Evolutionary conservation across 805 yeast species (phyloP), one percentile per base, ranked within the genome.

Genomic region (Wickerhamomyces tratensis): DNA sequence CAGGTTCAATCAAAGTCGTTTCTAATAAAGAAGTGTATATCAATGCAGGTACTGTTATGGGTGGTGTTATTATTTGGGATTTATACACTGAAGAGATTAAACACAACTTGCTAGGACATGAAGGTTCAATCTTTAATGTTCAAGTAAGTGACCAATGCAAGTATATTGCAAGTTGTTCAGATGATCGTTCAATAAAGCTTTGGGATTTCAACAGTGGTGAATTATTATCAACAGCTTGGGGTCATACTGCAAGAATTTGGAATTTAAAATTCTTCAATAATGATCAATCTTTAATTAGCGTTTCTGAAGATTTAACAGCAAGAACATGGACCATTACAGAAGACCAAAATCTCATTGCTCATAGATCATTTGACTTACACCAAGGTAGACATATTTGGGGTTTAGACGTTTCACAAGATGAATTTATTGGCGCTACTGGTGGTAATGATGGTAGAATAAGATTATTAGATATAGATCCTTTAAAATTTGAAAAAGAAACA

Each of bases 241-340:
- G 98, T 12, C 98, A 93, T 57, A 81, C 84, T 1, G 91, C 98
- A 0, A 74, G 98, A 56, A 89, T 93, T 36, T 93, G 98, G 98
- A 73, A 75, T 37, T 64, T 91, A 38, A 69, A 69, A 40, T 86
- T 86, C 55, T 73, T 66, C 44, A 63, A 64, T 6, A 50, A 59
- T 14, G 61, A 61, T 38, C 55, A 49, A 6, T 59, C 64, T 6
- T 51, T 80, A 1, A 65, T 86, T 13, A 78, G 94, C 59, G 77
- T 80, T 26, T 80, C 94, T 6, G 98, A 93, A 59, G 98, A 93
- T 60, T 77, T 89, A 51, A 81, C 95, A 0, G 75, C 85, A 10
- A 72, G 96, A 47, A 58, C 81, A 0, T 93, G 98, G 98, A 60
- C 65, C 25, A 71, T 74, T 40, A 39, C 53, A 1, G 50, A 48